Evolutionary conservation across 176 grass and related monocot genomes (phyloP), one percentile per base, ranked within the genome.

Genomic region (Oryza brachyantha): DNA sequence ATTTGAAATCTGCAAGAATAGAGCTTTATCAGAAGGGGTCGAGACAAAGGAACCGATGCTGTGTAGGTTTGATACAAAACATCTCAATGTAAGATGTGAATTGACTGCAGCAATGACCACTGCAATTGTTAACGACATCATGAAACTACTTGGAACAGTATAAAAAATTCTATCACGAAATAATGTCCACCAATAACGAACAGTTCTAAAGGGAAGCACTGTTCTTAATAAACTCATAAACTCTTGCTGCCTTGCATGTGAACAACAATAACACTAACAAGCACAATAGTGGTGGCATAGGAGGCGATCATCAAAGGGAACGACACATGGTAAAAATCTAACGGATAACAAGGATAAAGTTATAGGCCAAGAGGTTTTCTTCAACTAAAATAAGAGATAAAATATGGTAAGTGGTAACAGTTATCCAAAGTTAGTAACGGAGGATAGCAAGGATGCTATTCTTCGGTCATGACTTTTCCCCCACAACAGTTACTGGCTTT

Each of bases 1-100:
- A 48, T 97, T 97, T 32, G 94, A 97, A 9, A 91, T 91, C 94
- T 94, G 78, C 80, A 86, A 26, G 62, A 8, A 79, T 59, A 4
- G 64, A 65, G 3, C 28, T n/a, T 29, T 61, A 74, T 78, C 60
- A 80, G 41, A 76, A 43, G 12, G 29, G 0, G 22, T 66, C 25
- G 11, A 28, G 19, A 28, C 25, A 76, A 22, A 48, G 59, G 5
- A 64, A 62, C 17, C 13, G 26, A 63, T 22, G 62, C 8, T 5
- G 8, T 61, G 29, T 26, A 61, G 4, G 12, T 16, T 50, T n/a
- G 62, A 10, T 78, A 29, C 27, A 79, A 26, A 68, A 3, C 32
- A 61, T 35, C 13, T 19, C 19, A 75, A 61, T 29, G 22, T 72
- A n/a, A 63, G 55, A 13, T 76, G 60, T 42, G 65, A 65, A 27